These are phyloP conservation scores for Coemansia sp. DNA, from an alignment of 192 early-diverging fungal species.

Conservation along the genomic window DNA sequence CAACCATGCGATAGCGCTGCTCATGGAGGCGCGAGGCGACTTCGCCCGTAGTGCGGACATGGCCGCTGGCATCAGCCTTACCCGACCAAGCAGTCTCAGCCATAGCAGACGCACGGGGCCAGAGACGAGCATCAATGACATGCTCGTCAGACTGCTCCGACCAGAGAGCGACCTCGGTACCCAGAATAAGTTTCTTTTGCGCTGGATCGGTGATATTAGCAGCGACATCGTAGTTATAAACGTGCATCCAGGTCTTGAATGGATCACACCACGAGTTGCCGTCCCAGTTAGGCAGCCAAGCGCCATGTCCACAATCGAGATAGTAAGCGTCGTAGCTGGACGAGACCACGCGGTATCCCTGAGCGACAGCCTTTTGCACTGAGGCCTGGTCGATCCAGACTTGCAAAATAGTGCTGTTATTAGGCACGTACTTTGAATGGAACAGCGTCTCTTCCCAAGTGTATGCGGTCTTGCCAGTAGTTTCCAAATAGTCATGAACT, in stretches of 20 bases:
- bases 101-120: conserved; percentile 73
- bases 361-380: conserved; percentile 55
- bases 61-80: conserved; percentile 58
- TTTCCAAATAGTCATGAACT: conserved; percentile 60
- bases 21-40: conserved; percentile 71
- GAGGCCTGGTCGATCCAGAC: conserved; percentile 68
- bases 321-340: conserved; percentile 65
- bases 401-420: conserved; percentile 67
- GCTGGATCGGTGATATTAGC: conserved; percentile 59
- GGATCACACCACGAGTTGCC: conserved; percentile 77
- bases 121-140: conserved; percentile 65
- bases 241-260: conserved; percentile 76
- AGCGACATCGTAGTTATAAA: conserved; percentile 67
- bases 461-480: conserved; percentile 64
- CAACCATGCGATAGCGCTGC: conserved; percentile 73
- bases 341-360: conserved; percentile 69
- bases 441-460: conserved; percentile 83
- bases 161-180: conserved; percentile 71
- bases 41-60: conserved; percentile 61
- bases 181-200: conserved; percentile 64
- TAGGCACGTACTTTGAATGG: conserved; percentile 56
- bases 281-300: conserved; percentile 70
- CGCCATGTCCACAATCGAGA: conserved; percentile 77
- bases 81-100: conserved; percentile 77
- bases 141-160: conserved; percentile 68